Conservation (phyloP, 352 stramenopile species). For the Pythium aristosporum region DNA sequence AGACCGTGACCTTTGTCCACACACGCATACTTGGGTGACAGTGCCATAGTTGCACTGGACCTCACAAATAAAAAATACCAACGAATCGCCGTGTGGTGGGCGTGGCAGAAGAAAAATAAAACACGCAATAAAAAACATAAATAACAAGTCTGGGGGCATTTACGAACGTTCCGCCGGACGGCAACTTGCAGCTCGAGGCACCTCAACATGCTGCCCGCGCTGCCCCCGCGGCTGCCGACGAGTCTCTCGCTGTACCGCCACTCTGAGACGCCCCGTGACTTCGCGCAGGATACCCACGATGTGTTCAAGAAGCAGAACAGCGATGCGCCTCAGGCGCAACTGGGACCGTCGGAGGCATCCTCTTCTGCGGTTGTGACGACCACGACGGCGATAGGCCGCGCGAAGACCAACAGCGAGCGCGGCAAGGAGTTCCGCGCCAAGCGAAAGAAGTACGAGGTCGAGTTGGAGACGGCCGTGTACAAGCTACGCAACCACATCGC, state of each 20-base stretch:
- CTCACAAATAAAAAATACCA: not conserved
- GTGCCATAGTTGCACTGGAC: too few relatives aligned
- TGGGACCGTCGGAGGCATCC: not conserved
- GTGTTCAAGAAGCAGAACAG: conserved; percentile 4
- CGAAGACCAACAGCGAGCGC: conserved; percentile 32
- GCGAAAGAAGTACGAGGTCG: conserved; percentile 33
- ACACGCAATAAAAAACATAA: not conserved
- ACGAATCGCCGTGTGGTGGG: not conserved
- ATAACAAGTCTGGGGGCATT: not conserved
- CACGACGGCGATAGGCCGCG: conserved; percentile 2
- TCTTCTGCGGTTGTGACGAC: not conserved
- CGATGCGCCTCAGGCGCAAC: not conserved
- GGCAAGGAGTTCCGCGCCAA: conserved; percentile 34
- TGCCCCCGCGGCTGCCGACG: conserved; percentile 7
- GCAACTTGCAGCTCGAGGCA: not conserved
- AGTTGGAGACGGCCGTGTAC: conserved; percentile 25
- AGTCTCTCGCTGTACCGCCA: conserved; percentile 14
- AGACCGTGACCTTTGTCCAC: not conserved
- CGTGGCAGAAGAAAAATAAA: not conserved
- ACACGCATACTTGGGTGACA: not conserved
- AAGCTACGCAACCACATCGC: conserved; percentile 22
- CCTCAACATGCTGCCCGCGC: conserved; percentile 8
- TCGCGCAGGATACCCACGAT: not conserved
- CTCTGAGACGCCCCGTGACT: not conserved
- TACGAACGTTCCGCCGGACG: not conserved